Conservation (phyloP, 1,284 basidiomycete species). For the Trichosporon coremiiforme region DNA sequence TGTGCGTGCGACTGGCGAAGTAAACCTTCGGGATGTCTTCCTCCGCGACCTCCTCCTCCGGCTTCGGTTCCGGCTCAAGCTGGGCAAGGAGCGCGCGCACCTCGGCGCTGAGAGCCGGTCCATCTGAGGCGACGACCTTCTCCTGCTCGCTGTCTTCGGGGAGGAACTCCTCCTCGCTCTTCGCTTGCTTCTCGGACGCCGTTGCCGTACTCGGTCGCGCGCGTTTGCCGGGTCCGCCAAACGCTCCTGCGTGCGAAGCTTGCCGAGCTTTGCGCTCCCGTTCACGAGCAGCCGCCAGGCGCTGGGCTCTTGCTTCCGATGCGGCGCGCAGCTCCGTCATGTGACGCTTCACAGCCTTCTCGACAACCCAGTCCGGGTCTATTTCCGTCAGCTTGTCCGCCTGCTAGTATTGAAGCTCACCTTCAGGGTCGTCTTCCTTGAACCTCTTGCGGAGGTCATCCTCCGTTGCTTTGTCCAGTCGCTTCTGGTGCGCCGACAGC, state of each 20-base stretch:
- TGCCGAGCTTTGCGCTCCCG: slow-evolving; percentile 63
- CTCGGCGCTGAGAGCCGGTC: slow-evolving; percentile 69
- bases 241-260: slow-evolving; percentile 26
- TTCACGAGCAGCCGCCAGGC: slow-evolving; percentile 65
- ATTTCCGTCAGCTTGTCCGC: slow-evolving; percentile 5
- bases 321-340: slow-evolving; percentile 67
- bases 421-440: slow-evolving; percentile 46
- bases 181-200: slow-evolving; percentile 26
- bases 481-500: slow-evolving; percentile 61
- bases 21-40: slow-evolving; percentile 65
- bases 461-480: slow-evolving; percentile 39
- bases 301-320: slow-evolving; percentile 66
- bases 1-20: slow-evolving; percentile 93
- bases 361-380: slow-evolving; percentile 79
- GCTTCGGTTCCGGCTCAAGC: slow-evolving; percentile 55
- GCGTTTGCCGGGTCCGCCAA: slow-evolving; percentile 29
- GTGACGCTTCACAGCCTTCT: slow-evolving; percentile 69
- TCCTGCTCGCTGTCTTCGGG: slow-evolving; percentile 63
- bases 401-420: slow-evolving; percentile 27
- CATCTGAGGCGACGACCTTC: slow-evolving; percentile 49
- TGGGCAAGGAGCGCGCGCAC: slow-evolving; percentile 78
- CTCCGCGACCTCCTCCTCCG: slow-evolving; percentile 46
- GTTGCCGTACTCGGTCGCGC: slow-evolving; percentile 13
- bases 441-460: slow-evolving; percentile 41
- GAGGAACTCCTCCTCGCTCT: slow-evolving; percentile 65